phyloP scores from a whole-genome alignment of 441 rosid genomes.

The Manihot esculenta region DNA sequence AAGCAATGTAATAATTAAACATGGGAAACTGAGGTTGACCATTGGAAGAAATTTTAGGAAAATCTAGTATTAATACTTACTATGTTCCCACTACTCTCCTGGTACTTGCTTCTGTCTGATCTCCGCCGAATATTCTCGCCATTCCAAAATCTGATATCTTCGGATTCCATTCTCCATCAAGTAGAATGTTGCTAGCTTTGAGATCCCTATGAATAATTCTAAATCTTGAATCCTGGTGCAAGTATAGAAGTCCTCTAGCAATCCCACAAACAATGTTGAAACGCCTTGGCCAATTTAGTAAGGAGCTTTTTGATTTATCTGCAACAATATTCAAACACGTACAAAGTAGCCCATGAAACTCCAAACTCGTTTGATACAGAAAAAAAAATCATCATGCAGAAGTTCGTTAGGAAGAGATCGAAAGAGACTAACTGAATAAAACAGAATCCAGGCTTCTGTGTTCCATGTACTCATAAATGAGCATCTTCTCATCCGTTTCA shows the following conservation, averaged over 20 bases:
- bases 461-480: constrained; percentile 55
- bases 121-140: constrained; percentile 78
- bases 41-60: neutral
- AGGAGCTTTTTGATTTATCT: constrained; percentile 33
- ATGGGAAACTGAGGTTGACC: neutral
- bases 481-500: constrained; percentile 50
- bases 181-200: constrained; percentile 59
- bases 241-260: constrained; percentile 32
- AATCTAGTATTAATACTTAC: constrained; percentile 37
- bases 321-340: neutral
- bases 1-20: neutral
- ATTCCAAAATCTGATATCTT: constrained; percentile 81
- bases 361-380: too few relatives aligned
- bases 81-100: constrained; percentile 78
- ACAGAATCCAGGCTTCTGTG: constrained; percentile 53
- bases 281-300: constrained; percentile 23
- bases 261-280: constrained; percentile 31
- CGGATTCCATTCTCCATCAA: constrained; percentile 60
- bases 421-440: constrained; percentile 40
- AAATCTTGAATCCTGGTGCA: constrained; percentile 34
- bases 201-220: constrained; percentile 65
- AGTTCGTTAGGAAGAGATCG: neutral
- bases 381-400: too few relatives aligned
- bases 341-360: too few relatives aligned
- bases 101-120: constrained; percentile 57